phyloP scores from a whole-genome alignment of 345 rosid species.

The Arabidopsis suecica region DNA sequence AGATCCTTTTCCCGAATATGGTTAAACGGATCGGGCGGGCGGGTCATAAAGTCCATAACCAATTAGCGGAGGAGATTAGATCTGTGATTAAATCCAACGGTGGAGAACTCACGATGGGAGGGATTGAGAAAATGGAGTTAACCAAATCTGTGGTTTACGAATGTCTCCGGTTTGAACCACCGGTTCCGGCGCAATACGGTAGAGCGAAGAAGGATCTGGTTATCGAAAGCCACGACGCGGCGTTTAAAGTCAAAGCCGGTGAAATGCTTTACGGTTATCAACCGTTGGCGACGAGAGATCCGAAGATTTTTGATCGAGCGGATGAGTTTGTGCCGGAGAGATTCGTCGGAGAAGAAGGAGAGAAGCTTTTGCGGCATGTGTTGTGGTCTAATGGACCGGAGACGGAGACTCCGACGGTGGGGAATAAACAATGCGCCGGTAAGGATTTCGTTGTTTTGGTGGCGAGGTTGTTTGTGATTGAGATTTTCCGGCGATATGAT shows the following conservation, averaged over 20 bases:
- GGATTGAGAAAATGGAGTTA: slow-evolving; percentile 75
- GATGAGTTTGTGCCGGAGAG: slow-evolving; percentile 84
- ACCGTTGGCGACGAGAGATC: slow-evolving; percentile 85
- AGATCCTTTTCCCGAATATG: slow-evolving; percentile 62
- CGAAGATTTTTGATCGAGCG: slow-evolving; percentile 67
- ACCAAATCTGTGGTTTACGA: slow-evolving; percentile 86
- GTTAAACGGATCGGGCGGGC: slow-evolving; percentile 77
- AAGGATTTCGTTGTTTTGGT: slow-evolving; percentile 83
- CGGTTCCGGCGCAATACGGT: slow-evolving; percentile 76
- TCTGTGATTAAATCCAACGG: slow-evolving; percentile 64
- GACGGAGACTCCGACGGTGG: slow-evolving; percentile 63
- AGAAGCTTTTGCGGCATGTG: slow-evolving; percentile 65
- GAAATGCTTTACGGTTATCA: slow-evolving; percentile 86
- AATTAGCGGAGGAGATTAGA: slow-evolving; percentile 77
- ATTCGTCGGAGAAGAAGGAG: slow-evolving; percentile 77
- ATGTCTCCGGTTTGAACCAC: slow-evolving; percentile 84
- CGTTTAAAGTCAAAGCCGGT: slow-evolving; percentile 74
- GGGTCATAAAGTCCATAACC: slow-evolving; percentile 62
- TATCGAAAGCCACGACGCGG: slow-evolving; percentile 81
- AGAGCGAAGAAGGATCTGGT: slow-evolving; percentile 70
- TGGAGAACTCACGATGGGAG: slow-evolving; percentile 72
- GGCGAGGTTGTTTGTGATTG: slow-evolving; percentile 70
- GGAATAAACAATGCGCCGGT: slow-evolving; percentile 87
- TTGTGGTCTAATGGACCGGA: slow-evolving; percentile 97
- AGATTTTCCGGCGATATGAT: slow-evolving; percentile 83